A percentile compares a stretch with the other conserved stretches of the same genome.
These are phyloP conservation scores for Teunomyces panamensis DNA, from an alignment of 805 yeast genomes.

Conservation along the genomic window DNA sequence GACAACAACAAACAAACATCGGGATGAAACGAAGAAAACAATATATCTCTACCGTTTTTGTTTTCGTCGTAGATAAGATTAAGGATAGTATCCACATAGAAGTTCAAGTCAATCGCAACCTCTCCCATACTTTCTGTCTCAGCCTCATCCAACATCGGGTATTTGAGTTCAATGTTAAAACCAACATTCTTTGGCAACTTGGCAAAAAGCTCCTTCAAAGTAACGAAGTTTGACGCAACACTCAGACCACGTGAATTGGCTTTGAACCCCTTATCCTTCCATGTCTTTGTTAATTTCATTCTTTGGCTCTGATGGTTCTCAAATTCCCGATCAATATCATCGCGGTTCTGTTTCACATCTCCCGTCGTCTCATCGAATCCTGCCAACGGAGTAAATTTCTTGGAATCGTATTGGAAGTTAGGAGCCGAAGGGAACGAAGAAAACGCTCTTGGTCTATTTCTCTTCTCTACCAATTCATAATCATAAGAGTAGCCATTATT, in stretches of 20 bases:
- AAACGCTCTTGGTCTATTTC: conserved; percentile 38
- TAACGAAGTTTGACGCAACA: conserved; percentile 89
- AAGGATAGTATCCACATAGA: conserved; percentile 84
- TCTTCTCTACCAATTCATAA: conserved; percentile 33
- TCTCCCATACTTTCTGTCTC: conserved; percentile 86
- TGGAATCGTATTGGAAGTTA: conserved; percentile 16
- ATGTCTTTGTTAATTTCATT: conserved; percentile 85
- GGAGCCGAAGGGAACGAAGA: conserved; percentile 34
- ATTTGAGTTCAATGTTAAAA: conserved; percentile 90
- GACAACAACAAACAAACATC: conserved; percentile 84
- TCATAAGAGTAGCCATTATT: conserved; percentile 26
- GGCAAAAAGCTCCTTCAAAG: conserved; percentile 77
- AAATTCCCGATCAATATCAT: conserved; percentile 37
- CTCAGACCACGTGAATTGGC: conserved; percentile 90
- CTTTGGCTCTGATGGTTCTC: conserved; percentile 48
- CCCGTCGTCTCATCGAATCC: conserved; percentile 7
- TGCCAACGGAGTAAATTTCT: conserved; percentile 4
- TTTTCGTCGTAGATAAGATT: conserved; percentile 72
- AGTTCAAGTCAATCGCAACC: conserved; percentile 76
- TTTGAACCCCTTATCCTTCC: conserved; percentile 80
- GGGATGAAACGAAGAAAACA: conserved; percentile 92
- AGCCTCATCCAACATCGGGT: conserved; percentile 94
- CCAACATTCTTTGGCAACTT: conserved; percentile 83
- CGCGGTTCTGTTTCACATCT: conserved; percentile 14
- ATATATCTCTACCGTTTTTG: conserved; percentile 76